phyloP scores from a whole-genome alignment of 2,329 filamentous ascomycete genomes.

The Verticillium dahliae region DNA sequence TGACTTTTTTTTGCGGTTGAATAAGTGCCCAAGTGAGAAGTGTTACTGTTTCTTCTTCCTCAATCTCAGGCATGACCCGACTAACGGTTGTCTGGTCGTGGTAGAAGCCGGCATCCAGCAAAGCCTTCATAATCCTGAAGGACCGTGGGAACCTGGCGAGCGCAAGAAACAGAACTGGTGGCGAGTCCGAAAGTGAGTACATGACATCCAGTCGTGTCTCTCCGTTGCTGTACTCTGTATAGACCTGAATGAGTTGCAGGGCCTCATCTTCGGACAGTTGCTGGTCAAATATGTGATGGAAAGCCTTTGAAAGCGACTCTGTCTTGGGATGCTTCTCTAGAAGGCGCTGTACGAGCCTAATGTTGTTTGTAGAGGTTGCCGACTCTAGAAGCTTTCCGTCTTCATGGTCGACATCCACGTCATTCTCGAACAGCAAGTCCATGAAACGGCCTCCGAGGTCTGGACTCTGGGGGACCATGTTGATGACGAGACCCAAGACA shows the following conservation, averaged over 20 bases:
- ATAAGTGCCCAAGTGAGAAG: conserved; percentile 55
- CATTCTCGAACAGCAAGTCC: conserved; percentile 29
- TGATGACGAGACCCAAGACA: conserved; percentile 39
- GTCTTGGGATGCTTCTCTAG: conserved; percentile 42
- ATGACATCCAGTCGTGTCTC: conserved; percentile 44
- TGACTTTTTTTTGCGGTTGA: conserved; percentile 57
- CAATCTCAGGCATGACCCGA: conserved; percentile 35
- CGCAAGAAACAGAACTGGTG: conserved; percentile 45
- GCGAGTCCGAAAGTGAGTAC: conserved; percentile 30
- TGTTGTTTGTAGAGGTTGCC: conserved; percentile 45
- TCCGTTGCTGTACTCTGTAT: conserved; percentile 41
- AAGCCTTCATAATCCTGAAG: conserved; percentile 39
- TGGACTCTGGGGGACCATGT: conserved; percentile 29
- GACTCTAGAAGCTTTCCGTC: conserved; percentile 43
- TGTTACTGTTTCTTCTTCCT: conserved; percentile 48
- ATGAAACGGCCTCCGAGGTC: conserved; percentile 39
- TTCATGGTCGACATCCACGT: conserved; percentile 41
- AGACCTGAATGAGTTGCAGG: conserved; percentile 43
- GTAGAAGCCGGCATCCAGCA: conserved; percentile 53
- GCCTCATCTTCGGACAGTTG: conserved; percentile 41
- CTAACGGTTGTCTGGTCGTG: conserved; percentile 45
- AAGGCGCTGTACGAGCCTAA: conserved; percentile 41
- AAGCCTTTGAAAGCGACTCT: conserved; percentile 42
- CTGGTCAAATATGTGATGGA: conserved; percentile 50
- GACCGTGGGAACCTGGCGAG: conserved; percentile 50